Base-by-base conservation (phyloP, 2,329 filamentous ascomycete species). In the Hypoxylon sp. region DNA sequence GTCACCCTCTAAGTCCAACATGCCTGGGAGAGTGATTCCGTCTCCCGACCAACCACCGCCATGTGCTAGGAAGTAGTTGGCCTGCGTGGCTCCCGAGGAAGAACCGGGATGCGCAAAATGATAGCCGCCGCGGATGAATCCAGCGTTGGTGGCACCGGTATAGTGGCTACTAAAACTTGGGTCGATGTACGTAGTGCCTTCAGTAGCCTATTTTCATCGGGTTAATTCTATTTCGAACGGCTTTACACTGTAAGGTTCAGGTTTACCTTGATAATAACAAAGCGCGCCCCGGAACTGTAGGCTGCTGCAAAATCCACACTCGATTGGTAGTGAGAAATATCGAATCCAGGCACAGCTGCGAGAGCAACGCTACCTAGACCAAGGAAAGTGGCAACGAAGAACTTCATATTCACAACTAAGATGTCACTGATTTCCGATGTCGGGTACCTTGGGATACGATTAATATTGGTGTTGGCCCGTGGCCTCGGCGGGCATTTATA, bases 11-110 rank as follows among this genome's bases (percentile, higher is more conserved):
- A 88, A 79, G 71, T 87, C 86, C 5, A 89, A 79, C 85, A 88
- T 87, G 3, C 86, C 86, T 0, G 86, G 87, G 0, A 88, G 80
- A 8, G 86, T 88, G 68, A 81, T 83, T 54, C 85, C 85, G 69
- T 88, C 86, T 17, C 74, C 75, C 19, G 80, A 80, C 86, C 86
- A 88, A 62, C 84, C 85, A 29, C 86, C 86, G 47, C 86, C 86
- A 71, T 87, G 78, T 0, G 80, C 76, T 53, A 86, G 68, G 78
- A 88, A 88, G 77, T 79, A 87, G 10, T 81, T 77, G 6, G 86
- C 86, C 73, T 88, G 86, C 0, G 77, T 75, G 3, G 82, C 78
- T 14, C 83, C 85, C 3, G 81, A 79, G 70, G 81, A 81, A 14
- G 74, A 73, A 52, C 76, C 80, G 0, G 84, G 86, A 37, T 81